Base-by-base conservation (phyloP, 163 green algal species). In the Chlorella variabilis region DNA sequence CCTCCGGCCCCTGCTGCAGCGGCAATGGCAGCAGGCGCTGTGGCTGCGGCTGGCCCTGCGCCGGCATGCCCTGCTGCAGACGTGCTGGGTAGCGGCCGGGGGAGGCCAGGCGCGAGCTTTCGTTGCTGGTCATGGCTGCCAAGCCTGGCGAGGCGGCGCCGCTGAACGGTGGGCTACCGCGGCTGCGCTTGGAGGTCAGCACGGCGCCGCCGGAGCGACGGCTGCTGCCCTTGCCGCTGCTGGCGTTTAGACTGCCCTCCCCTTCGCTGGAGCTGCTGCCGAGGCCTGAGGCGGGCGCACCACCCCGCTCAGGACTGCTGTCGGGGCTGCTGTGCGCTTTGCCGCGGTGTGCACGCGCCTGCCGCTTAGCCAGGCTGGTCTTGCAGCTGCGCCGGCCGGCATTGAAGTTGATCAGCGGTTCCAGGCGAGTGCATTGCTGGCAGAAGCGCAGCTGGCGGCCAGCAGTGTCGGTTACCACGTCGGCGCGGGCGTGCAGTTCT, bases 391-490 rank as follows among this genome's bases (percentile, higher is more conserved):
- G 65, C 23, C 65, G 65, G 21, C 38, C 65, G 21, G 27, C 65
- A 2, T 13, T 54, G 65, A 73, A 73, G 38, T 73, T 73, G 65
- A 38, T 27, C 1, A 54, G 38, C 1, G 65, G 65, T 21, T 73
- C 65, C 23, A 73, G 38, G 2, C 65, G 65, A 2, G 65, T 73
- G 65, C 65, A 73, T 38, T 73, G 65, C 65, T 73, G 65, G 65
- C 65, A 73, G 65, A 73, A 73, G 38, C 65, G 65, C 23, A 73
- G 65, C 65, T 56, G 65, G 65, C 65, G 65, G 4, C 65, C 65
- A 2, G 65, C 65, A 6, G 65, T 11, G 27, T 73, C 65, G 9
- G 65, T 73, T 38, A 73, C 65, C 38, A 73, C 65, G 34, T 73
- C 65, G 23, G 65, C 65, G 27, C 65, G 65, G 2, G 65, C 65